Base-by-base conservation (phyloP, 805 yeast genomes). In the Wickerhamiella sergipiensis region DNA sequence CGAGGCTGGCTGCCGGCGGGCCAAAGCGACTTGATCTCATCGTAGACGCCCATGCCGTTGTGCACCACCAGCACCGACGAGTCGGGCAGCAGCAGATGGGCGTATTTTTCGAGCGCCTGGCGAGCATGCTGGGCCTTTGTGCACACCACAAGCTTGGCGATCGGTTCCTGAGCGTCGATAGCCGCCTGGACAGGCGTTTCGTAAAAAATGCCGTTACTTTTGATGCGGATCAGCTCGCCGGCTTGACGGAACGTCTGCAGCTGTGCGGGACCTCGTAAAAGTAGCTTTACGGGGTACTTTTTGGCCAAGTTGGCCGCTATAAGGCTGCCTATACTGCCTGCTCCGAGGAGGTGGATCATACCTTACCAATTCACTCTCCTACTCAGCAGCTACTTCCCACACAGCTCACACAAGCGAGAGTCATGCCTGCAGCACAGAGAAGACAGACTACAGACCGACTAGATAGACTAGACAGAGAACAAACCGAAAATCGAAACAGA, bases 71-170 rank as follows among this genome's bases (percentile, higher is more conserved):
- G 56, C 2, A 88, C 64, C 51, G 78, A 79, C 1, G 89, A 74
- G 2, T 68, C 61, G 1, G 68, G 61, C 26, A 67, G 64, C 26
- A 90, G 71, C 50, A 67, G 67, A 1, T 74, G 71, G 19, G 78
- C 54, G 49, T 79, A 70, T 2, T 83, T 82, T 33, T 59, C 61
- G 17, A 89, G 53, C 0, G 97, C 94, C 3, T 65, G 63, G 21
- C 72, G 67, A 0, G 95, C 83, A 59, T 83, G 85, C 54, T 82
- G 79, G 0, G 94, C 79, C 65, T 90, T 90, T 4, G 95, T 87
- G 9, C 94, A 71, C 9, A 90, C 74, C 8, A 90, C 73, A 53
- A 90, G 65, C 58, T 81, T 76, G 17, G 71, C 70, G 45, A 84
- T 78, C 1, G 61, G 61, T 29, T 17, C 48, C 26, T 44, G 48